A percentile compares a stretch with the other conserved stretches of the same genome.
Conservation (phyloP, 768 basidiomycete genomes). For the Erythrobasidium yunnanense region DNA sequence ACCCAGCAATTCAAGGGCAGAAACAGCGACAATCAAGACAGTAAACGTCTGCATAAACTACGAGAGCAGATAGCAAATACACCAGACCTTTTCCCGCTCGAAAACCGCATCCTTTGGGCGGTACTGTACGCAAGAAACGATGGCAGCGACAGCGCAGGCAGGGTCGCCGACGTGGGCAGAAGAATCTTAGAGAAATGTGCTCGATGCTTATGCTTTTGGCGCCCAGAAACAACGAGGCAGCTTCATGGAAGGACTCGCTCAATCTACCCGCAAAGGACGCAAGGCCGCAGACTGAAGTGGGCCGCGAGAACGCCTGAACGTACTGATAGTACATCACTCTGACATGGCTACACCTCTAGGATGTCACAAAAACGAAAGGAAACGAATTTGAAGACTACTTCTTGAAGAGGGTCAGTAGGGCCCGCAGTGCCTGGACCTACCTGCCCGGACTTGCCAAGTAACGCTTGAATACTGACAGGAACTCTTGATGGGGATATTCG, state of each 20-base stretch:
- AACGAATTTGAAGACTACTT: slow-evolving; percentile 66
- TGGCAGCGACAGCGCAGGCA: background rate
- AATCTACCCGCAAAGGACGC: slow-evolving; percentile 48
- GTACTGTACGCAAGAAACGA: too few relatives aligned
- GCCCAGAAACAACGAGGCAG: slow-evolving; percentile 14
- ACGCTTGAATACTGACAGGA: slow-evolving; percentile 49
- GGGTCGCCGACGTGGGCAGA: background rate
- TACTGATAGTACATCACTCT: background rate
- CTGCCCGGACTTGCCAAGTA: background rate
- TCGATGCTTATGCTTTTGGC: background rate
- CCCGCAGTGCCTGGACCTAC: background rate
- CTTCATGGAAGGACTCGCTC: slow-evolving; percentile 35
- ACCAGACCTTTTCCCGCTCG: too few relatives aligned
- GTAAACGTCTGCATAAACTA: too few relatives aligned
- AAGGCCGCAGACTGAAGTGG: slow-evolving; percentile 79
- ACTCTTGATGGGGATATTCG: slow-evolving; percentile 98
- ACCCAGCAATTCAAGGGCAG: too few relatives aligned
- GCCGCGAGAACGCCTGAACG: slow-evolving; percentile 12
- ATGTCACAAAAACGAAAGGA: slow-evolving; percentile 87
- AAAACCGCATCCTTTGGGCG: too few relatives aligned
- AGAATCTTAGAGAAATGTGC: background rate
- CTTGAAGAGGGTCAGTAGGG: slow-evolving; percentile 33
- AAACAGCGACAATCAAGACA: too few relatives aligned
- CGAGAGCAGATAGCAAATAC: too few relatives aligned
- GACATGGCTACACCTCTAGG: slow-evolving; percentile 42